Evolutionary conservation across 306 rosid genomes (phyloP), one percentile per base, ranked within the genome.

Genomic region (Vicia faba): DNA sequence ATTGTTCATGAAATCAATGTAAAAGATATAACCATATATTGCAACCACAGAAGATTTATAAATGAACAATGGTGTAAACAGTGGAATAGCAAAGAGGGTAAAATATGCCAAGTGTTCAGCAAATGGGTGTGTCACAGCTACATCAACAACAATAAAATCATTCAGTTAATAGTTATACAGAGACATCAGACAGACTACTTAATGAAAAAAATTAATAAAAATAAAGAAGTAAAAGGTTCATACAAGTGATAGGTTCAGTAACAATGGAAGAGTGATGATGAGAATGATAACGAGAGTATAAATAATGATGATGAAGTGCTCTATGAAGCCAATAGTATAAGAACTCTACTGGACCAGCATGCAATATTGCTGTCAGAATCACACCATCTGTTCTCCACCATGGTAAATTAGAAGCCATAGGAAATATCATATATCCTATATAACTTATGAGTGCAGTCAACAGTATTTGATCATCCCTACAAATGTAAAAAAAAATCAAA

Each of bases 121-220:
- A 80, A 88, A 88, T 80, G 96, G 96, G 44, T 88, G 96, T 31
- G 20, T 64, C 6, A 86, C 88, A 70, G 96, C 96, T 86, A n/a
- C 5, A 61, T 16, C 4, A 33, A 1, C 8, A 61, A 44, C 4
- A 25, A 25, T 25, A 25, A 25, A 25, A 25, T 25, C 23, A 20
- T 20, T 20, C 23, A 2, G 23, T 20, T 20, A 20, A 20, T 20
- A 20, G 23, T 2, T 20, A 2, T 20, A 20, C 23, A 20, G 23
- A 20, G 2, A 20, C 23, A 20, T 20, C 23, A 2, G 23, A 20
- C 23, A 20, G 1, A 1, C 23, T 25, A 25, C 28, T 23, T 23
- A 25, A 2, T 3, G 0, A 25, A 25, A 25, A 3, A 25, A 25
- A 25, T 25, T 2, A 25, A 3, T 25, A 1, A 25, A 39, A 39